Evolutionary conservation across 495 filamentous ascomycete species (phyloP), one percentile per base, ranked within the genome.

Genomic region (Lophium mytilinum): DNA sequence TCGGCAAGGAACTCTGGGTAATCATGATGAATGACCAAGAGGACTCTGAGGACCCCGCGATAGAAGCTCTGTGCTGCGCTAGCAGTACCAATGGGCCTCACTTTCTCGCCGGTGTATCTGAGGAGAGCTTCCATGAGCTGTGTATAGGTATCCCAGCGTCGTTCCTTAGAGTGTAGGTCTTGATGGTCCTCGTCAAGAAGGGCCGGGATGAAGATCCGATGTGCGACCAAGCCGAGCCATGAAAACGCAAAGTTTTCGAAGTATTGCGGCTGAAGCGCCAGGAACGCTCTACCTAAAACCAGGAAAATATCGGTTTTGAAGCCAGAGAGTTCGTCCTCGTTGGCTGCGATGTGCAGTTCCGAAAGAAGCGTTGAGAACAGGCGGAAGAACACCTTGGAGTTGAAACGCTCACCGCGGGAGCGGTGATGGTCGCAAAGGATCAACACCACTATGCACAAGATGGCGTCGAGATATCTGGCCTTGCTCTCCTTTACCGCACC

Each of bases 1-100:
- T 92, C 87, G 30, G 86, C 85, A 41, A 97, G 76, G 69, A 95
- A 97, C 53, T 95, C 90, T 0, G 90, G 88, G 71, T 88, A 96
- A 68, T 99, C 93, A 61, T 97, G 93, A 55, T 94, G 86, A 47
- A 99, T 75, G 37, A 96, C 79, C 17, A 93, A 73, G 57, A 97
- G 71, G 53, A 95, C 79, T 61, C 93, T 87, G 24, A 95, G 76
- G 8, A 87, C 80, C 2, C 85, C 89, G 61, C 88, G 84, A 69
- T 96, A 97, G 45, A 93, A 79, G 48, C 89, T 85, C 70, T 88
- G 92, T 33, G 83, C 80, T 36, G 88, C 75, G 36, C 80, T 75
- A 1, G 84, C 72, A n/a, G 90, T 78, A 39, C 80, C 81, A 17
- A 81, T 71, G 1, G 84, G 78, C 72, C 94, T 93, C 53, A 96